These are phyloP conservation scores for Aspergillus panamensis DNA, from an alignment of 495 filamentous ascomycete genomes.

Conservation along the genomic window DNA sequence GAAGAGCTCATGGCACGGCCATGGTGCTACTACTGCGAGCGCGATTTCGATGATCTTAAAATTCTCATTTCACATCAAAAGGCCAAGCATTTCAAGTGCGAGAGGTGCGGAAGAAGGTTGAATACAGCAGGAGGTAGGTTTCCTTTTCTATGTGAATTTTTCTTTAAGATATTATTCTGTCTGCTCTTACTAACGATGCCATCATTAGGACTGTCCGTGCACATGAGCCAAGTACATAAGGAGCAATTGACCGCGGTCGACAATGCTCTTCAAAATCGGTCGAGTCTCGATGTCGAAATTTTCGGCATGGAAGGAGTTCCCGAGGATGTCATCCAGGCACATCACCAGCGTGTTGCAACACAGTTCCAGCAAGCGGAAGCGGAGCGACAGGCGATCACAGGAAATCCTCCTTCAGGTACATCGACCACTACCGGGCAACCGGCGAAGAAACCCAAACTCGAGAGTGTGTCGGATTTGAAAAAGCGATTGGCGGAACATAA, in stretches of 20 bases:
- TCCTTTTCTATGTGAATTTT: constrained; percentile 23
- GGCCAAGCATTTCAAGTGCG: constrained; percentile 97
- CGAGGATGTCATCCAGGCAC: constrained; percentile 72
- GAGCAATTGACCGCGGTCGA: constrained; percentile 81
- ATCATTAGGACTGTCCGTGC: constrained; percentile 75
- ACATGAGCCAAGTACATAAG: constrained; percentile 98
- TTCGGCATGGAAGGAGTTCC: constrained; percentile 98
- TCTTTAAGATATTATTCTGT: background rate
- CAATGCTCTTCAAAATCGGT: constrained; percentile 82
- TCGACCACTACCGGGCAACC: constrained; percentile 48
- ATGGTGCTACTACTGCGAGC: constrained; percentile 99
- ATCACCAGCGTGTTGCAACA: constrained; percentile 77
- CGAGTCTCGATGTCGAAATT: constrained; percentile 85
- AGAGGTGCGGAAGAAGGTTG: constrained; percentile 76
- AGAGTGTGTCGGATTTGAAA: constrained; percentile 73
- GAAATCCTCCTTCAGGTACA: constrained; percentile 70
- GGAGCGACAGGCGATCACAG: constrained; percentile 75
- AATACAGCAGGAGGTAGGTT: constrained; percentile 90
- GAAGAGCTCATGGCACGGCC: constrained; percentile 84
- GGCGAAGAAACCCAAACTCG: constrained; percentile 76
- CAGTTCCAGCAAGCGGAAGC: constrained; percentile 82
- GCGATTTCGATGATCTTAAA: constrained; percentile 96
- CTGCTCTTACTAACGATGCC: constrained; percentile 6
- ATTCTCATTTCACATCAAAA: constrained; percentile 96
- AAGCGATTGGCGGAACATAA: constrained; percentile 78